Percentiles rank a stretch among this genome's conserved stretches.
Evolutionary conservation across 352 stramenopile genomes (phyloP).

Genomic region (Globisporangium solare): DNA sequence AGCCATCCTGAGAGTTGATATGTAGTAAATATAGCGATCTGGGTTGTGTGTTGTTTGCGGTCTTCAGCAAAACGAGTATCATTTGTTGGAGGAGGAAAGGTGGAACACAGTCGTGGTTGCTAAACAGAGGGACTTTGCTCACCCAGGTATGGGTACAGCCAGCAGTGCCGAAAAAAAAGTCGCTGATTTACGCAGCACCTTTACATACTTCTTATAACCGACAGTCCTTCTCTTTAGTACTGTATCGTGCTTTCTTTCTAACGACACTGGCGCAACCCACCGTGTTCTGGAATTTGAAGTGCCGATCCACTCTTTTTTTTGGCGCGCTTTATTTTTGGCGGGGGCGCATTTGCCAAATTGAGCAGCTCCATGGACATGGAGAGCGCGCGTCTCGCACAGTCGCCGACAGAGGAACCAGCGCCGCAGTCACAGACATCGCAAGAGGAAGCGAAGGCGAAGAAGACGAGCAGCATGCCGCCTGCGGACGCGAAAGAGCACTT

Average conservation of each 20-base stretch:
- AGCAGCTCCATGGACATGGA: neutral
- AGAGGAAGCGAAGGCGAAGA: neutral
- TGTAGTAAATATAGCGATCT: too few species aligned
- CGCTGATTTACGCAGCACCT: neutral
- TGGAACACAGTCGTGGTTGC: too few species aligned
- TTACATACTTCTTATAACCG: neutral
- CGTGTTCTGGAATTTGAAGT: conserved; percentile 1
- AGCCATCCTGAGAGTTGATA: too few species aligned
- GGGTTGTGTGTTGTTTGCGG: too few species aligned
- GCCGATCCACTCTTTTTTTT: neutral
- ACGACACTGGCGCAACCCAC: neutral
- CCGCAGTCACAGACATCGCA: neutral
- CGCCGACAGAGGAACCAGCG: neutral
- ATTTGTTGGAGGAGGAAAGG: neutral
- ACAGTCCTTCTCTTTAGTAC: neutral
- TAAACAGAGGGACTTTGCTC: too few species aligned
- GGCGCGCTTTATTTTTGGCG: conserved; percentile 2
- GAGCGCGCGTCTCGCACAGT: neutral
- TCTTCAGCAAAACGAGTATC: too few species aligned
- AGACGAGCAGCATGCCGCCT: neutral
- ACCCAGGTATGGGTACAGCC: neutral
- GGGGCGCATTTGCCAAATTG: neutral
- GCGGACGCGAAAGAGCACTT: conserved; percentile 5
- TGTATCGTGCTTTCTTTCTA: neutral
- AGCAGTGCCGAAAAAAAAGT: neutral